A percentile compares a stretch with the other conserved stretches of the same genome.
phyloP scores from a whole-genome alignment of 768 basidiomycete genomes.

The Daedaleopsis nitida region DNA sequence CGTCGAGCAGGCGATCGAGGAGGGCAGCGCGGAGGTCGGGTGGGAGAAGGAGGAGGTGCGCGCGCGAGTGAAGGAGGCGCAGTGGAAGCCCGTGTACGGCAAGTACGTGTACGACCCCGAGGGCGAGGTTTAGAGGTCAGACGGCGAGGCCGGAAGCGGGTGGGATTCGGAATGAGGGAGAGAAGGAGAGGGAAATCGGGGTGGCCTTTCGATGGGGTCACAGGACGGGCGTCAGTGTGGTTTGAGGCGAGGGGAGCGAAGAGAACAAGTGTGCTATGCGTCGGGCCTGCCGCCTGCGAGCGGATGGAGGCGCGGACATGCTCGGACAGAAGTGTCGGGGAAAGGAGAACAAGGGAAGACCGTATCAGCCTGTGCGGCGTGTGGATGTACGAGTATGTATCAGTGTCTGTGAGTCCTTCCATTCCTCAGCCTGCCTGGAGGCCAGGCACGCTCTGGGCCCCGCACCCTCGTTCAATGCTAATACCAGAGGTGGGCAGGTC shows the following conservation, averaged over 20 bases:
- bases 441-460: not conserved
- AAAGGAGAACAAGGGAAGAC: not conserved
- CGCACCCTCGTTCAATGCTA: not conserved
- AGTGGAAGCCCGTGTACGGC: constrained; percentile 69
- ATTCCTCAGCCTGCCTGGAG: constrained; percentile 10
- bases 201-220: not conserved
- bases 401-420: constrained; percentile 2
- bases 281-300: not conserved
- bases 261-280: not conserved
- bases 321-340: not conserved
- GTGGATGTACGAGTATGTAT: not conserved
- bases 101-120: constrained; percentile 64
- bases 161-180: too few species aligned
- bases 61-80: constrained; percentile 46
- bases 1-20: constrained; percentile 74
- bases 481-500: not conserved
- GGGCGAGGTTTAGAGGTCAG: constrained; percentile 35
- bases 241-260: not conserved
- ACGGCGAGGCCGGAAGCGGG: not conserved
- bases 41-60: constrained; percentile 54
- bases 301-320: not conserved
- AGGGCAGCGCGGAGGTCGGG: constrained; percentile 61
- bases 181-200: too few species aligned
- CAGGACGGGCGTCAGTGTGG: not conserved
- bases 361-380: too few species aligned